Evolutionary conservation across 2,329 filamentous ascomycete genomes (phyloP).

Genomic region (Ophiostoma pallidulum): DNA sequence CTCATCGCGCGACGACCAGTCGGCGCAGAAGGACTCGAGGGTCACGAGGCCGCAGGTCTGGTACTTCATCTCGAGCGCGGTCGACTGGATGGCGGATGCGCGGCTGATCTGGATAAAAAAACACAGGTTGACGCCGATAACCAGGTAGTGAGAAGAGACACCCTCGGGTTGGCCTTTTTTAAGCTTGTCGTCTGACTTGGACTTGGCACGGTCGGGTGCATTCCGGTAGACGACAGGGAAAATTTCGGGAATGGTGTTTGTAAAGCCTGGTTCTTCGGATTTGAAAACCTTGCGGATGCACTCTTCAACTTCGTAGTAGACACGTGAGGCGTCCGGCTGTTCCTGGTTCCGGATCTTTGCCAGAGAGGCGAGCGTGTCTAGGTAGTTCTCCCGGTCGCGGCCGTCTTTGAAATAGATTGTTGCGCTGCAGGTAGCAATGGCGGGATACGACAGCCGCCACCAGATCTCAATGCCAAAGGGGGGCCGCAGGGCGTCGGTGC

Average conservation of each 20-base stretch:
- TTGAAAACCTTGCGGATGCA: constrained; percentile 39
- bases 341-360: constrained; percentile 25
- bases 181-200: constrained; percentile 31
- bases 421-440: constrained; percentile 36
- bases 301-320: constrained; percentile 38
- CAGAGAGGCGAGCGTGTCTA: constrained; percentile 34
- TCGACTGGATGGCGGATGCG: constrained; percentile 32
- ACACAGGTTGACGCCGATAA: constrained; percentile 43
- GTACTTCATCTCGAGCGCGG: constrained; percentile 39
- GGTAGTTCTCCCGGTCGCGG: constrained; percentile 40
- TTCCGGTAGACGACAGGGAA: constrained; percentile 45
- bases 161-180: constrained; percentile 37
- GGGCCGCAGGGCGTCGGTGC: constrained; percentile 39
- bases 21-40: constrained; percentile 41
- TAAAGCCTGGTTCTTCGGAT: constrained; percentile 31
- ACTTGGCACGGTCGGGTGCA: constrained; percentile 25
- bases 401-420: constrained; percentile 41
- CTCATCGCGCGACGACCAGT: constrained; percentile 43
- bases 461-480: constrained; percentile 46
- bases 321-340: constrained; percentile 27
- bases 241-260: constrained; percentile 31
- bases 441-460: constrained; percentile 40
- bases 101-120: constrained; percentile 42
- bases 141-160: constrained; percentile 47
- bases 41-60: constrained; percentile 43